Conservation (phyloP, 768 basidiomycete genomes). For the Xerocomus spinulosus region DNA sequence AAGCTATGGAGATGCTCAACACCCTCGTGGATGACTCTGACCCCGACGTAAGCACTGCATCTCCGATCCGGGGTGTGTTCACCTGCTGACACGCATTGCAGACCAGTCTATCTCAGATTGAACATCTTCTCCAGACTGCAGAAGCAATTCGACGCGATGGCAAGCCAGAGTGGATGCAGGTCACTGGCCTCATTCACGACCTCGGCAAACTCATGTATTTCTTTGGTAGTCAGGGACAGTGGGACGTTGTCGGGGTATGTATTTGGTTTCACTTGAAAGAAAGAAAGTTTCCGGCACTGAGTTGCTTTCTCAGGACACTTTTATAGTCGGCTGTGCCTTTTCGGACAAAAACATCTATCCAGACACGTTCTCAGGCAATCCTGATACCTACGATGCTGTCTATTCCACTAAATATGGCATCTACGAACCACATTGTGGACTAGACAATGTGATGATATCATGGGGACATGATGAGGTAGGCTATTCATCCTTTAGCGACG, state of each 20-base stretch:
- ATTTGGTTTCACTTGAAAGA: conserved; percentile 12
- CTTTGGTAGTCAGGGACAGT: conserved; percentile 85
- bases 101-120: conserved; percentile 80
- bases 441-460: conserved; percentile 83
- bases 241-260: conserved; percentile 90
- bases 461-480: conserved; percentile 90
- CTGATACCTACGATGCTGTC: conserved; percentile 58
- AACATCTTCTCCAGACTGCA: conserved; percentile 89
- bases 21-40: conserved; percentile 89
- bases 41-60: conserved; percentile 62
- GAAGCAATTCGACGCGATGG: conserved; percentile 83
- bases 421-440: conserved; percentile 73
- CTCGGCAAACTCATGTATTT: conserved; percentile 84
- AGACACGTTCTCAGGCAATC: conserved; percentile 71
- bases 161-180: conserved; percentile 91
- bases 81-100: conserved; percentile 27
- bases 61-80: not conserved
- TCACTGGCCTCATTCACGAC: conserved; percentile 83
- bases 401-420: conserved; percentile 73
- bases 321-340: conserved; percentile 82
- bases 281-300: not conserved
- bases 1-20: conserved; percentile 83
- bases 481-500: conserved; percentile 8
- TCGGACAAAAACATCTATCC: conserved; percentile 81
- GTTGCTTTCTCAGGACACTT: conserved; percentile 51